Evolutionary conservation across 176 grass and related monocot genomes (phyloP).

Genomic region (Avena eriantha): DNA sequence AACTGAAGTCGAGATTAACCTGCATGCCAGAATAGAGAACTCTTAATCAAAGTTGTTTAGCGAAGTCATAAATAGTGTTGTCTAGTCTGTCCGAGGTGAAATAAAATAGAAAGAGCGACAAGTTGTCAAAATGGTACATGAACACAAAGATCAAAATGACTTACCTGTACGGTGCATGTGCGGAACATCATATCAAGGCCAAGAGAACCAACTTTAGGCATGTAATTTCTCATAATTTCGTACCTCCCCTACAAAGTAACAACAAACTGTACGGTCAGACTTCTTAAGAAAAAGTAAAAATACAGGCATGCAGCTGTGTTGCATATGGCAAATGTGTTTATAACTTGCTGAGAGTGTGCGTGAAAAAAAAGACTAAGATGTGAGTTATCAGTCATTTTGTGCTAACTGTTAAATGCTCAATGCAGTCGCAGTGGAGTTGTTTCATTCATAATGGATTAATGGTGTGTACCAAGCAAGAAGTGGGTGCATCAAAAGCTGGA

Average conservation of each 20-base stretch:
- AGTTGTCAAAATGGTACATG: background rate
- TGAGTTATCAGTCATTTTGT: background rate
- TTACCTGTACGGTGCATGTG: conserved; percentile 95
- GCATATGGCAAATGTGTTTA: background rate
- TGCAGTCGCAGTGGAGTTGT: background rate
- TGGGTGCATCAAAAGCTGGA: background rate
- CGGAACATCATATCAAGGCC: conserved; percentile 99
- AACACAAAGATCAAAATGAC: conserved; percentile 15
- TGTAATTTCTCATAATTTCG: conserved; percentile 96
- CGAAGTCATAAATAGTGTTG: background rate
- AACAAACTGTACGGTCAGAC: conserved; percentile 20
- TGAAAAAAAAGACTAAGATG: background rate
- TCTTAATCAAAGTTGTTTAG: conserved; percentile 15
- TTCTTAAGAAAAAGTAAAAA: conserved; percentile 10
- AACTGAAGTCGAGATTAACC: conserved; percentile 99
- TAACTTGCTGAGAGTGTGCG: background rate
- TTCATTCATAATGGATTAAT: background rate
- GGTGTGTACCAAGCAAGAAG: conserved; percentile 10
- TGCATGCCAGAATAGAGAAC: conserved; percentile 39
- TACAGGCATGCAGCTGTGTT: background rate
- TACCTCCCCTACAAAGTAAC: conserved; percentile 74
- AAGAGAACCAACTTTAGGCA: conserved; percentile 99
- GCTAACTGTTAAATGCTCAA: background rate
- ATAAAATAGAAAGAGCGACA: background rate
- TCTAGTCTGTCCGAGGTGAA: background rate